Evolutionary conservation across 2,329 filamentous ascomycete species (phyloP).

Genomic region (Penicillium olsonii): DNA sequence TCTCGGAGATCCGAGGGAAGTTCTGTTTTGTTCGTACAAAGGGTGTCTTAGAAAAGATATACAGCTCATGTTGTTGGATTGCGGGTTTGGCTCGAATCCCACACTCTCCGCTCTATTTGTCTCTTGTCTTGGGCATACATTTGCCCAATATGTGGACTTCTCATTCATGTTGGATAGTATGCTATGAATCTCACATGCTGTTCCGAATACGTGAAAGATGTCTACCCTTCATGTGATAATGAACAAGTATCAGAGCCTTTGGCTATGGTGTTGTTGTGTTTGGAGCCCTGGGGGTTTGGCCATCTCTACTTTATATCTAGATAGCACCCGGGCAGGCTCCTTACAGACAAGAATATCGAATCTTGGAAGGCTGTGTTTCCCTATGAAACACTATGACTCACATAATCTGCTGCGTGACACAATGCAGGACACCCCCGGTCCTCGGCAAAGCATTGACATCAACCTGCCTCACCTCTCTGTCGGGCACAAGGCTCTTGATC

Average conservation of each 20-base stretch:
- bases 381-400: conserved; percentile 4
- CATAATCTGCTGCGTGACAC: conserved; percentile 33
- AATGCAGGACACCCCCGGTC: conserved; percentile 34
- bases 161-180: not conserved
- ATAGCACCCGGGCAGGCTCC: too few relatives aligned
- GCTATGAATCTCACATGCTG: not conserved
- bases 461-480: conserved; percentile 29
- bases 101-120: not conserved
- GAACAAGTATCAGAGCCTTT: too few relatives aligned
- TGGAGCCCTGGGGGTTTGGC: not conserved
- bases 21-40: conserved; percentile 6
- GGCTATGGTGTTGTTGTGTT: not conserved
- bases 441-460: conserved; percentile 30
- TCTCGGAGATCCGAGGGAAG: not conserved
- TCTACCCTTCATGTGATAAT: too few relatives aligned
- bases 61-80: conserved; percentile 1
- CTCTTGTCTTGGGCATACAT: not conserved
- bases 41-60: conserved; percentile 9
- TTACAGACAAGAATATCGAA: not conserved
- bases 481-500: conserved; percentile 26
- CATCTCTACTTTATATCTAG: too few relatives aligned
- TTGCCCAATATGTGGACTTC: not conserved
- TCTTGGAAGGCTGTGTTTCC: too few relatives aligned
- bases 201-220: too few relatives aligned
- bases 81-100: not conserved